Percentiles rank a stretch among this genome's conserved stretches.
Conservation (phyloP, 106 monocot species). For the Apostasia ramifera region DNA sequence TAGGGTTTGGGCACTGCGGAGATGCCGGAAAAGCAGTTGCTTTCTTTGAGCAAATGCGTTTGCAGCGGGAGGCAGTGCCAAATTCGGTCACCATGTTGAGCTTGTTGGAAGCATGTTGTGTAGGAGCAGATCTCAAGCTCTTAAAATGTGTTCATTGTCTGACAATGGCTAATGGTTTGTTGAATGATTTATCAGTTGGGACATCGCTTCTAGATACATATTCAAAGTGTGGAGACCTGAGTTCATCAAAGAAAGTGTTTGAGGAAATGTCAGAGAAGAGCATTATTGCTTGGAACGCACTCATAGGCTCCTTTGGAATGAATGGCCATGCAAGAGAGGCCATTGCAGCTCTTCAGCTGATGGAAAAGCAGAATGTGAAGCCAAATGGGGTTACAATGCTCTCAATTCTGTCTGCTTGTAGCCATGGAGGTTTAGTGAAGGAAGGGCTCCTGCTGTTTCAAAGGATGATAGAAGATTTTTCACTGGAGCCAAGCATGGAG, state of each 20-base stretch:
- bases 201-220: slow-evolving; percentile 63
- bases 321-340: slow-evolving; percentile 58
- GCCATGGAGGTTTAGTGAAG: slow-evolving; percentile 68
- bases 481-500: slow-evolving; percentile 29
- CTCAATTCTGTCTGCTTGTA: slow-evolving; percentile 53
- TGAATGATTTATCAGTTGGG: slow-evolving; percentile 26
- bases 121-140: slow-evolving; percentile 33
- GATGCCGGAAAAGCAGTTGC: slow-evolving; percentile 37
- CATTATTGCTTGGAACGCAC: slow-evolving; percentile 60
- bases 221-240: slow-evolving; percentile 66
- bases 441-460: slow-evolving; percentile 55
- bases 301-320: slow-evolving; percentile 75
- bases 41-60: slow-evolving; percentile 43
- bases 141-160: slow-evolving; percentile 46
- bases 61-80: slow-evolving; percentile 16
- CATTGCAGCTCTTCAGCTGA: slow-evolving; percentile 41
- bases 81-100: slow-evolving; percentile 54
- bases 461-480: slow-evolving; percentile 22
- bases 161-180: slow-evolving; percentile 26
- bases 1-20: slow-evolving; percentile 34
- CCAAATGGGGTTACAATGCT: slow-evolving; percentile 73
- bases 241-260: slow-evolving; percentile 43
- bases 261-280: slow-evolving; percentile 43
- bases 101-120: slow-evolving; percentile 60
- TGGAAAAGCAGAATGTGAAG: slow-evolving; percentile 31